These are phyloP conservation scores for Santalum album DNA, from an alignment of 164 flowering plant genomes.

Conservation along the genomic window DNA sequence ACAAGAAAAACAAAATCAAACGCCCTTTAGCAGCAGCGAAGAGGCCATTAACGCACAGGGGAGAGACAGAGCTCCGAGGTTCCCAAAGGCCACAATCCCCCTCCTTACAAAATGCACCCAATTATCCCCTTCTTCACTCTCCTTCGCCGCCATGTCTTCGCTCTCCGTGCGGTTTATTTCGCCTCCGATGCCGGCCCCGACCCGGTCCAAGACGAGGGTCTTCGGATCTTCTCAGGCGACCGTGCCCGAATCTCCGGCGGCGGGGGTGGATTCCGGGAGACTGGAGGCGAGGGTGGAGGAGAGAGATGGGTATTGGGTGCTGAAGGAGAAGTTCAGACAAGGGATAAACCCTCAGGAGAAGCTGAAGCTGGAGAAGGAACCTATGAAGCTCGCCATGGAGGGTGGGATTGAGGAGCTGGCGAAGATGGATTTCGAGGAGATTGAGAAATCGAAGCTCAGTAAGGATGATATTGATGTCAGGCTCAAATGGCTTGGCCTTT, in stretches of 20 bases:
- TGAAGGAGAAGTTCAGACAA: conserved; percentile 77
- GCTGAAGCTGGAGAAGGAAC: conserved; percentile 76
- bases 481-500: conserved; percentile 94
- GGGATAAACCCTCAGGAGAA: conserved; percentile 86
- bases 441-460: conserved; percentile 45
- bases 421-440: conserved; percentile 52
- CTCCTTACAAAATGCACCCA: no score
- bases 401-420: conserved; percentile 68
- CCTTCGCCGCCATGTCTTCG: conserved; percentile 21
- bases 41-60: no score
- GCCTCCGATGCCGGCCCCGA: conserved; percentile 10
- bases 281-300: conserved; percentile 87
- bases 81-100: no score
- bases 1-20: no score
- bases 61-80: no score
- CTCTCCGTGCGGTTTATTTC: conserved; percentile 26
- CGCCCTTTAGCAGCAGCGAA: no score
- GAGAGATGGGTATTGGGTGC: conserved; percentile 62
- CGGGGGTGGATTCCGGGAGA: conserved; percentile 32
- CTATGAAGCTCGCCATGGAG: conserved; percentile 73
- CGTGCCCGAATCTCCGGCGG: conserved; percentile 11
- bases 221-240: conserved; percentile 13
- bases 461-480: conserved; percentile 86
- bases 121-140: no score
- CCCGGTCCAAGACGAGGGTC: conserved; percentile 9